phyloP scores from a whole-genome alignment of 2,329 filamentous ascomycete species.

The Anthostomella pinea region DNA sequence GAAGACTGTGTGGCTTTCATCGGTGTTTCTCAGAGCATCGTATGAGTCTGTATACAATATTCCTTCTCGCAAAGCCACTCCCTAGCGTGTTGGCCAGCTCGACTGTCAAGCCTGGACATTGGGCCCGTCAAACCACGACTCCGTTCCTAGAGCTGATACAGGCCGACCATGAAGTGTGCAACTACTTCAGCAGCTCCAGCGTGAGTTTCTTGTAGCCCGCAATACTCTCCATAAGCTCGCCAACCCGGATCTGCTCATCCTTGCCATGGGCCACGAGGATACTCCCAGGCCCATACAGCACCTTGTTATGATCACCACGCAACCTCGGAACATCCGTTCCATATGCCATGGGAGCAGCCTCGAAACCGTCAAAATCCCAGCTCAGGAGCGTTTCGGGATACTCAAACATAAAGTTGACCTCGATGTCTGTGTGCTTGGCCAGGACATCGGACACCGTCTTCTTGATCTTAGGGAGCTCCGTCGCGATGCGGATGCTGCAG shows the following conservation, averaged over 20 bases:
- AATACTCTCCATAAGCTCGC: slow-evolving; percentile 38
- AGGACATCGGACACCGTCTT: slow-evolving; percentile 31
- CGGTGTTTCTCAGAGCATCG: too few relatives aligned
- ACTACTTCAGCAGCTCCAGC: slow-evolving; percentile 15
- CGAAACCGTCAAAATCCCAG: slow-evolving; percentile 38
- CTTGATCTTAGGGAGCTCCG: slow-evolving; percentile 34
- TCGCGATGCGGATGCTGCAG: slow-evolving; percentile 38
- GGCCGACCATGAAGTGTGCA: too few relatives aligned
- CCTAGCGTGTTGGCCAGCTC: too few relatives aligned
- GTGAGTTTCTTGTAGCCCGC: slow-evolving; percentile 34
- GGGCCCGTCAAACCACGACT: too few relatives aligned
- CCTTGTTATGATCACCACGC: slow-evolving; percentile 31
- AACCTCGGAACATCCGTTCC: slow-evolving; percentile 39
- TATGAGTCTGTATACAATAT: too few relatives aligned
- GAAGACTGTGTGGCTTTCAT: too few relatives aligned
- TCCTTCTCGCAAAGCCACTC: too few relatives aligned
- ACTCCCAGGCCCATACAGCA: slow-evolving; percentile 39
- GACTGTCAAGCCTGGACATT: too few relatives aligned
- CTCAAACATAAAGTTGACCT: slow-evolving; percentile 34
- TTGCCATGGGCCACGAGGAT: slow-evolving; percentile 38
- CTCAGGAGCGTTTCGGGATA: slow-evolving; percentile 38
- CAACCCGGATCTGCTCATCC: slow-evolving; percentile 34
- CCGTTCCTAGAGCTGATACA: too few relatives aligned
- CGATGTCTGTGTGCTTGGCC: slow-evolving; percentile 31
- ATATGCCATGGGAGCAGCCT: slow-evolving; percentile 35